Evolutionary conservation across 2,329 filamentous ascomycete genomes (phyloP).

Genomic region (Knoxdaviesia proteae): DNA sequence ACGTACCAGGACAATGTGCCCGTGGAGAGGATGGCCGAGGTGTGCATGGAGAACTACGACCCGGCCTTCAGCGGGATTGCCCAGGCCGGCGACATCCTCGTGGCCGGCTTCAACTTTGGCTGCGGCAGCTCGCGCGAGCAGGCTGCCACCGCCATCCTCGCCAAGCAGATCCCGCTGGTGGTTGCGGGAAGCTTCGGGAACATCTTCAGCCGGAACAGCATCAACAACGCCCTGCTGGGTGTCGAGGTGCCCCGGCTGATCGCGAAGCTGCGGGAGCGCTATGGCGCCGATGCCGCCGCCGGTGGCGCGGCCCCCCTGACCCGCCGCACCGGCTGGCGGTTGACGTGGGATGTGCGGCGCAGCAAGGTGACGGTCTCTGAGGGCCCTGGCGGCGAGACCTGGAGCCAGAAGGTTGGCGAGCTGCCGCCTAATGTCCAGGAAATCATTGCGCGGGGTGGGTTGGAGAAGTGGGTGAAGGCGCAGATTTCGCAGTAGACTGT

Average conservation of each 20-base stretch:
- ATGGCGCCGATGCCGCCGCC: slow-evolving; percentile 19
- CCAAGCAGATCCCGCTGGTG: slow-evolving; percentile 61
- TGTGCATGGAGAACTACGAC: slow-evolving; percentile 93
- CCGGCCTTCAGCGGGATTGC: slow-evolving; percentile 42
- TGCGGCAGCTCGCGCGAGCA: slow-evolving; percentile 67
- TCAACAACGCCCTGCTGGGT: slow-evolving; percentile 60
- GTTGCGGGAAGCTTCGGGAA: slow-evolving; percentile 66
- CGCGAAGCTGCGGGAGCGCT: slow-evolving; percentile 35
- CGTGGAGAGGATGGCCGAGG: slow-evolving; percentile 61
- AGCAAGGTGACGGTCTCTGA: slow-evolving; percentile 54
- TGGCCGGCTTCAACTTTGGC: slow-evolving; percentile 77
- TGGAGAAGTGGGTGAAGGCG: slow-evolving; percentile 67
- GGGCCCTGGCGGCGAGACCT: slow-evolving; percentile 41
- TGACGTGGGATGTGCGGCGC: slow-evolving; percentile 60
- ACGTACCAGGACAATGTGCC: slow-evolving; percentile 79
- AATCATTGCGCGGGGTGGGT: slow-evolving; percentile 55
- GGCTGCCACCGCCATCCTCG: slow-evolving; percentile 70
- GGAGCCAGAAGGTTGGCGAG: slow-evolving; percentile 68
- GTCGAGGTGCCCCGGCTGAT: slow-evolving; percentile 50
- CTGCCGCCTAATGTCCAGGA: slow-evolving; percentile 72
- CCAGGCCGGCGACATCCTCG: slow-evolving; percentile 56
- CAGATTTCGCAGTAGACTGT: slow-evolving; percentile 24
- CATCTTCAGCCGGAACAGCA: slow-evolving; percentile 60
- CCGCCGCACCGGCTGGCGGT: slow-evolving; percentile 60
- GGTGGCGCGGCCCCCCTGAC: slow-evolving; percentile 32